phyloP scores from a whole-genome alignment of 305 asterid genomes.

The Solanum aculeatissimum region DNA sequence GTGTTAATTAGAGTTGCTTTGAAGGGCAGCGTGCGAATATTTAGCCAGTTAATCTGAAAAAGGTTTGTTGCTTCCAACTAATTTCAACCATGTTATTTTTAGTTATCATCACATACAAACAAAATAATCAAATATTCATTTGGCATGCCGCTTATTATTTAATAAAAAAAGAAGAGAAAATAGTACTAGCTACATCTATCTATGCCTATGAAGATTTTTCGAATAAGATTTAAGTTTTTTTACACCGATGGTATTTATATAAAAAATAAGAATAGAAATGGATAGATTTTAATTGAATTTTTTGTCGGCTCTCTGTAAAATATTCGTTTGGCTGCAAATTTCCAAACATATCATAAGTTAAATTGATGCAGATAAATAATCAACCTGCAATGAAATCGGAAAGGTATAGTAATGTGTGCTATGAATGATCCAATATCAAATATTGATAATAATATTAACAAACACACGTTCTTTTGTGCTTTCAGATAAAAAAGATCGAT shows the following conservation, averaged over 20 bases:
- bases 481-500: neutral
- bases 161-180: neutral
- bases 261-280: no score
- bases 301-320: no score
- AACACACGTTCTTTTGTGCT: no score
- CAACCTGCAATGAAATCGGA: no score
- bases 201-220: neutral
- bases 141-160: neutral
- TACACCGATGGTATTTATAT: neutral
- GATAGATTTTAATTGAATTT: no score
- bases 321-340: no score
- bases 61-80: neutral
- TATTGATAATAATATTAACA: no score
- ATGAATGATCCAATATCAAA: no score
- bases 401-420: no score
- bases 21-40: neutral
- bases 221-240: neutral
- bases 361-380: no score
- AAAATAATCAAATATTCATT: neutral
- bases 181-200: no score
- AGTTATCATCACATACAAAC: neutral
- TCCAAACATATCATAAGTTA: no score
- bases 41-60: neutral
- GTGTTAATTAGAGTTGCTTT: neutral
- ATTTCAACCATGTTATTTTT: neutral